phyloP scores from a whole-genome alignment of 108 stramenopile species.

The Ochromonas danica region DNA sequence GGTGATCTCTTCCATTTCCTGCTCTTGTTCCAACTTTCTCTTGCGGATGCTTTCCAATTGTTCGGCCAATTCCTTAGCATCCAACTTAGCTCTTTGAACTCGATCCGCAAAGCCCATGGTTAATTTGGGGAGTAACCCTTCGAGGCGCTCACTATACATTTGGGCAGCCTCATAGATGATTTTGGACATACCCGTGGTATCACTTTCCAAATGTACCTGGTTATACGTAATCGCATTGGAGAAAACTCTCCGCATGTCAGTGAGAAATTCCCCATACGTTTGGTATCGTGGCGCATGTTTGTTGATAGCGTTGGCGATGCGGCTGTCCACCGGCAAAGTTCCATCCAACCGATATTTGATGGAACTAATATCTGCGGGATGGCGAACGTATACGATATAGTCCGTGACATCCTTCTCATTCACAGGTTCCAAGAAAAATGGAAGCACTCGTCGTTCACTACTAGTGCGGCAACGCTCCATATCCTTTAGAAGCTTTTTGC shows the following conservation, averaged over 20 bases:
- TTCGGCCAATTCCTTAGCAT: not conserved
- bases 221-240: constrained; percentile 14
- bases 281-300: not conserved
- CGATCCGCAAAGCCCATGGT: not conserved
- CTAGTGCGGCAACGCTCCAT: not conserved
- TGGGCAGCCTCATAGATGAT: not conserved
- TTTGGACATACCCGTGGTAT: constrained; percentile 1
- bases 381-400: not conserved
- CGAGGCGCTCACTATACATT: not conserved
- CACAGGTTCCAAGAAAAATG: not conserved
- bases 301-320: not conserved
- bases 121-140: not conserved
- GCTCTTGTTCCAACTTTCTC: not conserved
- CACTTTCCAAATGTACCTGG: not conserved
- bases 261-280: not conserved
- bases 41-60: not conserved
- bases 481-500: constrained; percentile 30
- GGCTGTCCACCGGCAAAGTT: not conserved
- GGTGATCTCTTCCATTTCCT: not conserved
- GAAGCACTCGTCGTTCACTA: not conserved
- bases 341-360: constrained; percentile 13
- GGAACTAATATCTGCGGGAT: not conserved
- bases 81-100: not conserved
- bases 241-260: not conserved
- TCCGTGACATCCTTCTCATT: not conserved